These are phyloP conservation scores for Carex kokanica DNA, from an alignment of 176 grass and related monocot species.

Conservation along the genomic window DNA sequence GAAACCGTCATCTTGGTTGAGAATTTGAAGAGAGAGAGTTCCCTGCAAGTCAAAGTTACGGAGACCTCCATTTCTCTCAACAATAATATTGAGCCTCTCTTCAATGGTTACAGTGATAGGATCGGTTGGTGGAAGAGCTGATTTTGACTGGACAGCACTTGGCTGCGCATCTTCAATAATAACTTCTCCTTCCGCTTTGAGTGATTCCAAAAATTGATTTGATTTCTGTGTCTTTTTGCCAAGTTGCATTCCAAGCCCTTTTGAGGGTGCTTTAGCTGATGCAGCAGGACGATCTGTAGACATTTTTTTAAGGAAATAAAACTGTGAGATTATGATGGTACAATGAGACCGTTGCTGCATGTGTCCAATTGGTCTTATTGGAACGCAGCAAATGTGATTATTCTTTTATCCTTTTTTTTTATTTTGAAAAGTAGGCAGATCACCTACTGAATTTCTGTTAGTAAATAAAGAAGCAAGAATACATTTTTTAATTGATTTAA, in stretches of 20 bases:
- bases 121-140: constrained; percentile 60
- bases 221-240: constrained; percentile 50
- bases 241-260: constrained; percentile 74
- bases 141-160: constrained; percentile 51
- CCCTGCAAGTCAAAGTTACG: constrained; percentile 83
- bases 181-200: constrained; percentile 87
- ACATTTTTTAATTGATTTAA: not conserved
- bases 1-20: constrained; percentile 64
- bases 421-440: too few relatives aligned
- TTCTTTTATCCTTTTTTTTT: not conserved
- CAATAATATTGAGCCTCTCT: constrained; percentile 60
- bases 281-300: constrained; percentile 47
- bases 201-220: constrained; percentile 65
- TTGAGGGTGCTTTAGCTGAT: constrained; percentile 40
- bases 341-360: not conserved
- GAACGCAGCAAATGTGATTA: not conserved
- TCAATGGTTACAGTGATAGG: constrained; percentile 73
- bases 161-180: constrained; percentile 65
- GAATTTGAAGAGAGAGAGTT: constrained; percentile 85
- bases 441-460: too few relatives aligned
- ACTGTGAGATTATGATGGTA: not conserved
- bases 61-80: constrained; percentile 72
- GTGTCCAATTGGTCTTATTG: not conserved
- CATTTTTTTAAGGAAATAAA: constrained; percentile 20
- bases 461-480: too few relatives aligned